These are phyloP conservation scores for Daldinia concentrica DNA, from an alignment of 495 filamentous ascomycete species.

Conservation along the genomic window DNA sequence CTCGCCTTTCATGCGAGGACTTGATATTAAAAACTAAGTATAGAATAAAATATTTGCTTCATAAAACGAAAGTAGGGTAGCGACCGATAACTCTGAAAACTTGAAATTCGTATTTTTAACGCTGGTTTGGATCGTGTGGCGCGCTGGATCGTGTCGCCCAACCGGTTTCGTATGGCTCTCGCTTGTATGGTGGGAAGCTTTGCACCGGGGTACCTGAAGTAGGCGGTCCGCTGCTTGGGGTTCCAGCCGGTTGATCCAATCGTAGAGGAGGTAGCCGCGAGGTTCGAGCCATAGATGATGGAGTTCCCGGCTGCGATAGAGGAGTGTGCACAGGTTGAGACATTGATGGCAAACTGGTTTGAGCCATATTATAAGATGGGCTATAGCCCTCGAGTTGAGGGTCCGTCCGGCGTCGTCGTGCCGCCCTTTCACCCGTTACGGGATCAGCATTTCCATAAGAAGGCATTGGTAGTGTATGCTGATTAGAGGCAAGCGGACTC, in stretches of 20 bases:
- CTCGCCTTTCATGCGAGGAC: constrained; percentile 31
- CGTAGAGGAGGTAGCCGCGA: constrained; percentile 57
- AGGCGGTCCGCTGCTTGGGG: constrained; percentile 41
- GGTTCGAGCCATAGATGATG: constrained; percentile 48
- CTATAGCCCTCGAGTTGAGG: constrained; percentile 51
- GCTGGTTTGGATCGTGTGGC: constrained; percentile 42
- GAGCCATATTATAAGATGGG: constrained; percentile 48
- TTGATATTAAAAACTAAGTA: constrained; percentile 42
- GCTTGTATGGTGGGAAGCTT: constrained; percentile 45
- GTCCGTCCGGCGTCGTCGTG: constrained; percentile 57
- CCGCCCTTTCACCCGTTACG: constrained; percentile 52
- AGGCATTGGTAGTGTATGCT: constrained; percentile 35
- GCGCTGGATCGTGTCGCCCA: constrained; percentile 55
- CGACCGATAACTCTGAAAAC: constrained; percentile 15
- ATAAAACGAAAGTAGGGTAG: constrained; percentile 40
- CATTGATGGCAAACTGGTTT: constrained; percentile 53
- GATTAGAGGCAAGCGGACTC: constrained; percentile 42
- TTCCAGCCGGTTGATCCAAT: constrained; percentile 50
- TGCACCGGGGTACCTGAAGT: constrained; percentile 43
- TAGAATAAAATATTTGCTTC: constrained; percentile 39
- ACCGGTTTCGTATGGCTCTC: constrained; percentile 54
- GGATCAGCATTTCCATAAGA: constrained; percentile 40
- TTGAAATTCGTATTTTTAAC: constrained; percentile 13
- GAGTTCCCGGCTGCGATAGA: constrained; percentile 53
- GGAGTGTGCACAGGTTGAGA: constrained; percentile 45